Percentiles rank a stretch among this genome's conserved stretches.
Conservation (phyloP, 139 green algal species). For the Deuterostichococcus epilithicus region DNA sequence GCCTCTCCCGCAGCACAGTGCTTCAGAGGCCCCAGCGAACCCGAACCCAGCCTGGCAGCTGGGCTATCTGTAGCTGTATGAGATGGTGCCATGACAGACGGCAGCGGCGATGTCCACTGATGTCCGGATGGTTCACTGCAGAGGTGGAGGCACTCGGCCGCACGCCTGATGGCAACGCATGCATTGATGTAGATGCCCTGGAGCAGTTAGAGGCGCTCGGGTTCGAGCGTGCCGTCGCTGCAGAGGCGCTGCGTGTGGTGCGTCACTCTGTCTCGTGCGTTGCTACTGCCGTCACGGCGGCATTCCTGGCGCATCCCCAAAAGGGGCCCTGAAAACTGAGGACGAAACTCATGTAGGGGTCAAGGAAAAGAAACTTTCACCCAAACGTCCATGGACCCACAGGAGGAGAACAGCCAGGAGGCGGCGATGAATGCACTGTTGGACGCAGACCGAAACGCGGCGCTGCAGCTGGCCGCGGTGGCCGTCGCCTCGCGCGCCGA, state of each 20-base stretch:
- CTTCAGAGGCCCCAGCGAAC: background rate
- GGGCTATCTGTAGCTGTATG: no score
- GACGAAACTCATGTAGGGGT: background rate
- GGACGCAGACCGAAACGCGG: conserved; percentile 6
- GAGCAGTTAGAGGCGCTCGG: conserved; percentile 28
- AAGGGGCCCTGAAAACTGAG: no score
- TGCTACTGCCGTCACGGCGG: no score
- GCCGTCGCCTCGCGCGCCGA: background rate
- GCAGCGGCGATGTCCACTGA: conserved; percentile 12
- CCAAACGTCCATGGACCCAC: background rate
- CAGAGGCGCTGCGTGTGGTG: conserved; percentile 33
- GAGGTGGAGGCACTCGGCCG: conserved; percentile 13
- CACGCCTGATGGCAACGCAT: conserved; percentile 28
- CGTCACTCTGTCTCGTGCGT: no score
- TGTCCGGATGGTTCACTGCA: conserved; percentile 20
- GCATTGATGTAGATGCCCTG: conserved; percentile 38
- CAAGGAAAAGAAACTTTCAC: background rate
- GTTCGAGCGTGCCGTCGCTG: conserved; percentile 21
- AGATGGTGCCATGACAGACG: no score
- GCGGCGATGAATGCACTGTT: conserved; percentile 34
- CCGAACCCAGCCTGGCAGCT: no score
- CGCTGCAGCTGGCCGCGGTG: conserved; percentile 31
- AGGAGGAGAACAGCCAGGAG: conserved; percentile 9
- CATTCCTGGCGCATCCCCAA: no score
- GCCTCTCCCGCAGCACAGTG: background rate